Evolutionary conservation across 768 basidiomycete species (phyloP).

Genomic region (Panellus pusillus): DNA sequence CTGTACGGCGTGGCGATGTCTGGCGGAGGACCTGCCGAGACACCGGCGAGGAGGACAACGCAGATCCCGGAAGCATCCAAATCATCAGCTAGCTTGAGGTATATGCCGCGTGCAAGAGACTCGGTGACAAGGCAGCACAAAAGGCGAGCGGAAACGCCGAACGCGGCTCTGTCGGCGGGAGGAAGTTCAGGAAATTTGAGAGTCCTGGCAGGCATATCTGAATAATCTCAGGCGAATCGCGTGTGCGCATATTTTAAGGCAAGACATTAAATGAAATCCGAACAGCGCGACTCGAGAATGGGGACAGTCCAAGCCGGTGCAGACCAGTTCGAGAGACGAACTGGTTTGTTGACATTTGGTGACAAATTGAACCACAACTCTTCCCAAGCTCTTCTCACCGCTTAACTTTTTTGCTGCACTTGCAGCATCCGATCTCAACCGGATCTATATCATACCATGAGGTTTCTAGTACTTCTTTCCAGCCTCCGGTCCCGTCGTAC

Average conservation of each 20-base stretch:
- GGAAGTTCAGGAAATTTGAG: conserved; percentile 29
- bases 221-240: too few species aligned
- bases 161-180: conserved; percentile 44
- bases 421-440: too few species aligned
- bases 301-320: conserved; percentile 1
- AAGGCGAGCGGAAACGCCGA: conserved; percentile 49
- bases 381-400: not conserved
- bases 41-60: conserved; percentile 38
- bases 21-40: conserved; percentile 25
- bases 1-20: conserved; percentile 25
- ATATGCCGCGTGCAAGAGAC: conserved; percentile 50
- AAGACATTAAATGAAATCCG: conserved; percentile 8
- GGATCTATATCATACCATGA: too few species aligned
- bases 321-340: not conserved
- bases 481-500: not conserved
- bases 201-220: conserved; percentile 29
- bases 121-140: conserved; percentile 61
- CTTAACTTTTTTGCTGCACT: too few species aligned
- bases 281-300: conserved; percentile 3
- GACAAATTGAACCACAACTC: too few species aligned
- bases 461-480: too few species aligned
- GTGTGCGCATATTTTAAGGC: conserved; percentile 4
- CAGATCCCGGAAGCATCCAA: conserved; percentile 40
- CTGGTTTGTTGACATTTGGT: not conserved
- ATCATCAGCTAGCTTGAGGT: conserved; percentile 35